A percentile compares a stretch with the other conserved stretches of the same genome.
These are phyloP conservation scores for Orbilia ellipsospora DNA, from an alignment of 2,329 filamentous ascomycete genomes.

Conservation along the genomic window DNA sequence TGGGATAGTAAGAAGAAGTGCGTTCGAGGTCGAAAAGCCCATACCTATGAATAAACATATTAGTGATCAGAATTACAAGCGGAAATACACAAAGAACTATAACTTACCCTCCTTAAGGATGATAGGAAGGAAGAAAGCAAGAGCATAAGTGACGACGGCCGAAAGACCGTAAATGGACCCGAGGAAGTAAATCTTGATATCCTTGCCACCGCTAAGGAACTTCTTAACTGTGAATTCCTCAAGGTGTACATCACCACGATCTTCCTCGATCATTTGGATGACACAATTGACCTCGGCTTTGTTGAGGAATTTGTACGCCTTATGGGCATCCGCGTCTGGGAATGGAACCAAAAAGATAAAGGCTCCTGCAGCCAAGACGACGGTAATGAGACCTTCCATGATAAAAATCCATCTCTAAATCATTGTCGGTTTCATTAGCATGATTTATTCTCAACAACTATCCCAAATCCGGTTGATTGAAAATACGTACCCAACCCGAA, in stretches of 20 bases:
- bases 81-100: background rate
- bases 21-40: constrained; percentile 71
- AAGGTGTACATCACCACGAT: constrained; percentile 68
- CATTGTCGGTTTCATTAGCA: background rate
- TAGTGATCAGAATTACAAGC: background rate
- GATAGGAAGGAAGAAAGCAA: constrained; percentile 82
- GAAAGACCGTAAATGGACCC: constrained; percentile 72
- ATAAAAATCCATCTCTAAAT: constrained; percentile 47
- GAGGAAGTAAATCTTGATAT: constrained; percentile 59
- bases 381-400: constrained; percentile 66
- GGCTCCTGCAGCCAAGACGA: constrained; percentile 65
- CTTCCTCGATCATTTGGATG: constrained; percentile 66
- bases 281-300: constrained; percentile 64
- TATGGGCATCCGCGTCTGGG: constrained; percentile 68
- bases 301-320: constrained; percentile 66
- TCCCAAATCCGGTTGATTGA: background rate
- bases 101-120: constrained; percentile 70
- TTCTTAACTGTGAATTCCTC: constrained; percentile 71
- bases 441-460: background rate
- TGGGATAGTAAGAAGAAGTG: constrained; percentile 78
- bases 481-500: constrained; percentile 66
- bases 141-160: constrained; percentile 78
- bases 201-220: constrained; percentile 67
- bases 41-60: constrained; percentile 64
- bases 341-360: constrained; percentile 74